Percentiles rank a stretch among this genome's conserved stretches.
Evolutionary conservation across 768 basidiomycete species (phyloP).

Genomic region (Boletus vinaceobasis): DNA sequence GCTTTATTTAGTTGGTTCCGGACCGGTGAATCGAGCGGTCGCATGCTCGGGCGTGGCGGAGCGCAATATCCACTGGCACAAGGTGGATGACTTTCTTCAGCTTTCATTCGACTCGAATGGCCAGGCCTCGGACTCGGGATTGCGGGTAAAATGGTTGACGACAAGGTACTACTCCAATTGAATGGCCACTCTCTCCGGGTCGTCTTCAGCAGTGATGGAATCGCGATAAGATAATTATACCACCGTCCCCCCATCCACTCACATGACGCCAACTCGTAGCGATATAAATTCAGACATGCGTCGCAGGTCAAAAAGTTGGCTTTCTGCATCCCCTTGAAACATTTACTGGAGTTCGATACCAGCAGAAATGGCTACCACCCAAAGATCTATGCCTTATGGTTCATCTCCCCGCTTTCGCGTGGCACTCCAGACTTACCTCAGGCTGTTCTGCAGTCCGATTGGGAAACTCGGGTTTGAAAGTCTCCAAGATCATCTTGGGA

Average conservation of each 20-base stretch:
- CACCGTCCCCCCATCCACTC: not conserved
- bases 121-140: not conserved
- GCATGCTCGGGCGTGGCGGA: not conserved
- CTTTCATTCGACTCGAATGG: not conserved
- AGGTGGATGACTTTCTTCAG: not conserved
- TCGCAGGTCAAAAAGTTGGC: not conserved
- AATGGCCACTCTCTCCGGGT: not conserved
- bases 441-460: conserved; percentile 3
- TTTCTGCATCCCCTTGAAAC: not conserved
- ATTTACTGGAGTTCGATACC: not conserved
- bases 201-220: not conserved
- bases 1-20: not conserved
- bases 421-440: not conserved
- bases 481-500: conserved; percentile 3
- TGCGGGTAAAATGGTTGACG: not conserved
- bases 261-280: not conserved
- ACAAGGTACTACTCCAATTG: not conserved
- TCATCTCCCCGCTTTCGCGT: not conserved
- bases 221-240: conserved; percentile 7
- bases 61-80: not conserved
- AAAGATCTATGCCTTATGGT: conserved; percentile 17
- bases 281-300: conserved; percentile 2
- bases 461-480: conserved; percentile 6
- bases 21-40: not conserved
- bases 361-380: conserved; percentile 4